Base-by-base conservation (phyloP, 192 early-diverging fungal species). In the Thamnidium elegans region DNA sequence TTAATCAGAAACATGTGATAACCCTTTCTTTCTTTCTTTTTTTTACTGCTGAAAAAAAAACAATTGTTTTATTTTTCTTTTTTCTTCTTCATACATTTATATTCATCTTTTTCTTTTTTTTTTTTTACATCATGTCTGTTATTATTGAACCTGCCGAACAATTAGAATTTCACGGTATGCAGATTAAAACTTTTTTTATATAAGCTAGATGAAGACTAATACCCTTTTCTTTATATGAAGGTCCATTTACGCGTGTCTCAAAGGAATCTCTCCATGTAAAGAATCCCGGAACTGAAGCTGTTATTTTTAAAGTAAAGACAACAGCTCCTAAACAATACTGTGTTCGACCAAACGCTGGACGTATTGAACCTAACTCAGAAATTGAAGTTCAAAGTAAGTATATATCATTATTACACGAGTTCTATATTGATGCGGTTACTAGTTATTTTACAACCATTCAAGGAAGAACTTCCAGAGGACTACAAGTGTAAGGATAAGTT, bases 321-420 rank as follows among this genome's bases (percentile, higher is more conserved):
- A 99, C 96, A n/a, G 96, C 96, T 2, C 96, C 96, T 31, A 96
- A 94, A 78, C 89, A 92, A 71, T 99, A 95, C 76, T 96, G 93
- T 72, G 96, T 99, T 54, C 84, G 94, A 44, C 94, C 96, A 46
- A 98, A 96, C 76, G 86, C 90, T 20, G 94, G 94, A 17, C 75
- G 83, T 44, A 81, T 98, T 53, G 86, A 86, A 21, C 81, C 93
- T 13, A 82, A 86, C 23, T 68, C 79, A 14, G 72, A 79, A 17
- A 74, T 89, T 43, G 84, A 92, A 50, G 85, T 99, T 19, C 89
- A 93, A 80, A 80, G 89, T 89, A 84, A 72, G 50, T 51, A 21
- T n/a, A 30, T 26, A 26, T n/a, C n/a, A n/a, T n/a, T n/a, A n/a
- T n/a, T n/a, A n/a, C n/a, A n/a, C n/a, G n/a, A n/a, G n/a, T n/a